A percentile compares a stretch with the other conserved stretches of the same genome.
Conservation (phyloP, 441 rosid species). For the Cnidoscolus chayamansa region DNA sequence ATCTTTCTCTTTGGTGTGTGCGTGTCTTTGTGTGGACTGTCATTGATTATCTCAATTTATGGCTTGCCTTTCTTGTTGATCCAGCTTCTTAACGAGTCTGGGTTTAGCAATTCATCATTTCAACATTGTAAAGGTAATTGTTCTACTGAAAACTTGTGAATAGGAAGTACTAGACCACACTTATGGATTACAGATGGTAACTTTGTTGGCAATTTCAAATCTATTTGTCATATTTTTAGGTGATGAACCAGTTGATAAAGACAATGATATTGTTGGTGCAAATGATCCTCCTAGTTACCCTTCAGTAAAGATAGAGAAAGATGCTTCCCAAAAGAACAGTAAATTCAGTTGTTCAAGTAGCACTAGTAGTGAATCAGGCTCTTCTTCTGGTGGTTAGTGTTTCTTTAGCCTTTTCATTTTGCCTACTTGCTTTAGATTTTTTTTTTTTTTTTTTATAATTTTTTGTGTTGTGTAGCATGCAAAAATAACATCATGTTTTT, state of each 20-base stretch:
- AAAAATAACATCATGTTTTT: not conserved
- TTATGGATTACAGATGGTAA: constrained; percentile 3
- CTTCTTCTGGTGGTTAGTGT: constrained; percentile 73
- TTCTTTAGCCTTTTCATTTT: constrained; percentile 27
- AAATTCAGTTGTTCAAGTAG: constrained; percentile 62
- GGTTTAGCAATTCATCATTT: constrained; percentile 58
- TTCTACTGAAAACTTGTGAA: constrained; percentile 18
- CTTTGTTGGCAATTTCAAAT: not conserved
- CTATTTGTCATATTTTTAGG: constrained; percentile 38
- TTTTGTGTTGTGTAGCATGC: not conserved
- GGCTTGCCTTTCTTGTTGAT: constrained; percentile 21
- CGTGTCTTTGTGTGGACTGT: not conserved
- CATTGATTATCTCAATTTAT: constrained; percentile 17
- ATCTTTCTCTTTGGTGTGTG: not conserved
- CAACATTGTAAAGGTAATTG: constrained; percentile 62
- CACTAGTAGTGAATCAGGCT: constrained; percentile 73
- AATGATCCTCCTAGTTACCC: constrained; percentile 58
- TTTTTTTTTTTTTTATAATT: not conserved
- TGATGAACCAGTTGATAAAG: constrained; percentile 59
- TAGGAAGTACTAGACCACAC: not conserved
- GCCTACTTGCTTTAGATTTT: not conserved
- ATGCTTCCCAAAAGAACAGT: constrained; percentile 45
- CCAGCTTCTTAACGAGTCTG: constrained; percentile 64
- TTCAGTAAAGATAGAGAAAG: constrained; percentile 57
- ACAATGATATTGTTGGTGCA: constrained; percentile 74